Conservation (phyloP, 495 filamentous ascomycete genomes). For the Xylaria intraflava region DNA sequence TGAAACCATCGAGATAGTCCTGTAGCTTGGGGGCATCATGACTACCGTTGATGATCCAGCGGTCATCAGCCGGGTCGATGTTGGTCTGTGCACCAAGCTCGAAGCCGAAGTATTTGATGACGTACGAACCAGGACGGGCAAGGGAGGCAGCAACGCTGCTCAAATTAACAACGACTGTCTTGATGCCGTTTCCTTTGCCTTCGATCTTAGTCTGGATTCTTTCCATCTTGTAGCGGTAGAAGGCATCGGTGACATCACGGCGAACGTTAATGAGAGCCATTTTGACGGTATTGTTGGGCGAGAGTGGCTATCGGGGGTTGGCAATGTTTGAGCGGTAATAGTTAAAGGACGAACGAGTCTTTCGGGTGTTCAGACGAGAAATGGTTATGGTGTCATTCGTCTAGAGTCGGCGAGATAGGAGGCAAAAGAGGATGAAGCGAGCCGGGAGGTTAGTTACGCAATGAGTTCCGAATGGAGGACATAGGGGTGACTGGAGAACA, state of each 20-base stretch:
- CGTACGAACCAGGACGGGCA: slow-evolving; percentile 83
- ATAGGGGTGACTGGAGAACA: slow-evolving; percentile 41
- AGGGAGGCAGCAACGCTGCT: slow-evolving; percentile 90
- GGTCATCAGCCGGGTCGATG: slow-evolving; percentile 91
- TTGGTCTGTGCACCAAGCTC: slow-evolving; percentile 98
- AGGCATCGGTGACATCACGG: slow-evolving; percentile 95
- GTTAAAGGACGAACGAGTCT: slow-evolving; percentile 17
- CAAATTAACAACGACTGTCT: slow-evolving; percentile 94
- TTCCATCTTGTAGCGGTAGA: slow-evolving; percentile 99
- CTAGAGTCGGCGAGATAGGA: slow-evolving; percentile 15
- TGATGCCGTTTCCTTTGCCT: slow-evolving; percentile 97
- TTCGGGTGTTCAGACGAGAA: slow-evolving; percentile 11
- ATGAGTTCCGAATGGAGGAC: slow-evolving; percentile 43
- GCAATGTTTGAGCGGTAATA: slow-evolving; percentile 18
- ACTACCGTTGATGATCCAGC: slow-evolving; percentile 99
- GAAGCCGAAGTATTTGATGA: slow-evolving; percentile 99
- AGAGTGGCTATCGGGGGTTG: slow-evolving; percentile 16
- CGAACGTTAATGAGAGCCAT: slow-evolving; percentile 88
- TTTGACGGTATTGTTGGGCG: slow-evolving; percentile 34
- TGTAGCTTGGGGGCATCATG: slow-evolving; percentile 94
- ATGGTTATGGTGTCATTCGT: slow-evolving; percentile 26
- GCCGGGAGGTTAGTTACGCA: slow-evolving; percentile 41
- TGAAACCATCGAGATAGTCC: slow-evolving; percentile 97
- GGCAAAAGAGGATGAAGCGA: slow-evolving; percentile 25
- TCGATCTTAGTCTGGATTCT: slow-evolving; percentile 96